Evolutionary conservation across 768 basidiomycete genomes (phyloP).

Genomic region (Macrocybe gigantea): DNA sequence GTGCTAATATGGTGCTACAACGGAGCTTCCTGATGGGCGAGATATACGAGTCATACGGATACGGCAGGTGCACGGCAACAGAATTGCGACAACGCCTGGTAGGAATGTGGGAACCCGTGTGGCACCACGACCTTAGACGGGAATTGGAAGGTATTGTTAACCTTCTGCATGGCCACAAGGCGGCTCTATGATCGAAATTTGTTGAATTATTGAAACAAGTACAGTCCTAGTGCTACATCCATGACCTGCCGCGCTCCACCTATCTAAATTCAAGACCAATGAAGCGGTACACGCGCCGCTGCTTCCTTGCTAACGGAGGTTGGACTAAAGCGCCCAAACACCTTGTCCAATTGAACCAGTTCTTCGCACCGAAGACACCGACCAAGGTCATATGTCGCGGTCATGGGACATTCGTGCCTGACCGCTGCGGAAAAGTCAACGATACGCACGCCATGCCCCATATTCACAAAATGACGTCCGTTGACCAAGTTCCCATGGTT

Average conservation of each 20-base stretch:
- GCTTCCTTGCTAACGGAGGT: neutral
- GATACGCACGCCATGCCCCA: slow-evolving; percentile 24
- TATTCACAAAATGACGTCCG: slow-evolving; percentile 24
- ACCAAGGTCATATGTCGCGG: neutral
- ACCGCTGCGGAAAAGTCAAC: slow-evolving; percentile 28
- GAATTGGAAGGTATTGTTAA: slow-evolving; percentile 30
- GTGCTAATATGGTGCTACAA: slow-evolving; percentile 43
- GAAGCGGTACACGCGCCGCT: neutral
- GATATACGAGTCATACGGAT: slow-evolving; percentile 36
- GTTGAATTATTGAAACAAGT: neutral
- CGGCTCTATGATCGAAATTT: neutral
- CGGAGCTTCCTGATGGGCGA: slow-evolving; percentile 35
- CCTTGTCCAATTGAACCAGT: slow-evolving; percentile 14
- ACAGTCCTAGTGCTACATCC: too few species aligned
- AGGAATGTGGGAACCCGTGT: slow-evolving; percentile 42
- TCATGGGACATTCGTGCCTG: slow-evolving; percentile 21
- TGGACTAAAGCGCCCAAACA: slow-evolving; percentile 5
- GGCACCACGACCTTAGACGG: slow-evolving; percentile 38
- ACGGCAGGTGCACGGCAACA: slow-evolving; percentile 20
- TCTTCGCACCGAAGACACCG: slow-evolving; percentile 12
- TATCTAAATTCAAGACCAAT: neutral
- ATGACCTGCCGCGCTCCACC: too few species aligned
- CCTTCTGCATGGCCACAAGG: slow-evolving; percentile 7
- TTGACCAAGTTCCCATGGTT: slow-evolving; percentile 26
- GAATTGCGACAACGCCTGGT: slow-evolving; percentile 27